Evolutionary conservation across 164 flowering plant species (phyloP).

Genomic region (Magnolia kwangsiensis): DNA sequence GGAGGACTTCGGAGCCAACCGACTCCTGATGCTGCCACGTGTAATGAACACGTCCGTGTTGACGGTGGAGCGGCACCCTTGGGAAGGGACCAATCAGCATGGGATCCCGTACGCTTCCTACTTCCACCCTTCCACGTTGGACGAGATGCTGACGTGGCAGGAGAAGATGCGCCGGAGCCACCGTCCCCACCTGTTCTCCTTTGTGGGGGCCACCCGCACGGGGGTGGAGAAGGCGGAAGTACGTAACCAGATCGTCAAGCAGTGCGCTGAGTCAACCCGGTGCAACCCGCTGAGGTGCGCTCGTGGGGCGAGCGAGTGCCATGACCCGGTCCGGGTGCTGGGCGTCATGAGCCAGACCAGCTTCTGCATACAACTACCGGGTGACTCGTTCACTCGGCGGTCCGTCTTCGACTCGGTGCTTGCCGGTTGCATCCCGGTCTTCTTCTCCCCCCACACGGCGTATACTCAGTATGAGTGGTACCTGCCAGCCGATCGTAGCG

Average conservation of each 20-base stretch:
- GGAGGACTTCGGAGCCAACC: constrained; percentile 50
- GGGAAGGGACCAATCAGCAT: constrained; percentile 44
- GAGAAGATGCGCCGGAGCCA: constrained; percentile 12
- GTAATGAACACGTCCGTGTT: constrained; percentile 56
- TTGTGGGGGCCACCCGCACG: constrained; percentile 46
- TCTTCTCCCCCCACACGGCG: constrained; percentile 61
- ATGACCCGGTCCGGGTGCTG: constrained; percentile 34
- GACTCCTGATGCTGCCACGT: constrained; percentile 25
- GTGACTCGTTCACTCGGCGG: constrained; percentile 64
- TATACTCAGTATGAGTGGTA: constrained; percentile 60
- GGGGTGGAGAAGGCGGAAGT: constrained; percentile 49
- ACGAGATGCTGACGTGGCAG: constrained; percentile 46
- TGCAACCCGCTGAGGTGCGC: constrained; percentile 39
- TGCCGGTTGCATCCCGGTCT: constrained; percentile 67
- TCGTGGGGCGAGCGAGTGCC: constrained; percentile 31
- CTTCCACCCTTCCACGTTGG: constrained; percentile 44
- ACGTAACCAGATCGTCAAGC: constrained; percentile 40
- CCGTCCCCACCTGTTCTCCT: constrained; percentile 47
- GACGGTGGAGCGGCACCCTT: constrained; percentile 60
- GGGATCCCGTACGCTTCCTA: constrained; percentile 69
- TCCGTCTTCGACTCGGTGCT: constrained; percentile 63
- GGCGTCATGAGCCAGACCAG: constrained; percentile 35
- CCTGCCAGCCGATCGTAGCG: constrained; percentile 33
- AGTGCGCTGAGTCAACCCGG: constrained; percentile 39
- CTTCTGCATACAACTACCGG: constrained; percentile 63